phyloP scores from a whole-genome alignment of 495 filamentous ascomycete genomes.

The Podospora conica region DNA sequence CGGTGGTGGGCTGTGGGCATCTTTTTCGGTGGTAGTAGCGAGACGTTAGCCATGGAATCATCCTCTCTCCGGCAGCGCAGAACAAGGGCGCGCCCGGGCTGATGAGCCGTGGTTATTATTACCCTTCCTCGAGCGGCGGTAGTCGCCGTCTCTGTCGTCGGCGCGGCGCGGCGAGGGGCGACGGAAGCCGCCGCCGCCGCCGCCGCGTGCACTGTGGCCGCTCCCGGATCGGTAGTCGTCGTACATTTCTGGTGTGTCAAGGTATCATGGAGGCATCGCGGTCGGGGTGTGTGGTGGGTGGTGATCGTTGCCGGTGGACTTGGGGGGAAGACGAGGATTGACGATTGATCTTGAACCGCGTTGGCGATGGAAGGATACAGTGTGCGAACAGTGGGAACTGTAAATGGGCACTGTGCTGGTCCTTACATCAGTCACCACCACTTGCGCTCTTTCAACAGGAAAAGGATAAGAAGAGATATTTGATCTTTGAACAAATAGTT shows the following conservation, averaged over 20 bases:
- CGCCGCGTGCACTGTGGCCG: conserved; percentile 15
- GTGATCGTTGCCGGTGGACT: neutral
- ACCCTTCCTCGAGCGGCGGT: conserved; percentile 44
- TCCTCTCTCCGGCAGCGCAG: neutral
- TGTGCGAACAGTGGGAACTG: neutral
- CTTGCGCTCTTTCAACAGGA: neutral
- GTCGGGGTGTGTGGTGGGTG: neutral
- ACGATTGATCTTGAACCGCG: neutral
- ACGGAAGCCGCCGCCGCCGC: conserved; percentile 13
- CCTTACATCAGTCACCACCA: neutral
- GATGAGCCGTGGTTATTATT: conserved; percentile 24
- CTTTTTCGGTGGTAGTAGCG: conserved; percentile 16
- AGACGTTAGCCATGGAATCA: conserved; percentile 27
- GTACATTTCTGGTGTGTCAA: conserved; percentile 19
- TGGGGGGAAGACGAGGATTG: neutral
- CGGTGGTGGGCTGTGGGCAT: conserved; percentile 14
- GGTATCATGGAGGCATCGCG: neutral
- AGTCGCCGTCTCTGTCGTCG: conserved; percentile 27
- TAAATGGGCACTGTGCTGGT: neutral
- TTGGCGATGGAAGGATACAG: neutral
- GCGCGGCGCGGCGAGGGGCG: conserved; percentile 18
- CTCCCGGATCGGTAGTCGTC: conserved; percentile 16
- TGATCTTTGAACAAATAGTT: neutral
- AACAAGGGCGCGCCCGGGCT: conserved; percentile 11
- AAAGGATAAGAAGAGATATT: neutral